A percentile compares a stretch with the other conserved stretches of the same genome.
Conservation (phyloP, 2,329 filamentous ascomycete species). For the Paramyrothecium sp. region DNA sequence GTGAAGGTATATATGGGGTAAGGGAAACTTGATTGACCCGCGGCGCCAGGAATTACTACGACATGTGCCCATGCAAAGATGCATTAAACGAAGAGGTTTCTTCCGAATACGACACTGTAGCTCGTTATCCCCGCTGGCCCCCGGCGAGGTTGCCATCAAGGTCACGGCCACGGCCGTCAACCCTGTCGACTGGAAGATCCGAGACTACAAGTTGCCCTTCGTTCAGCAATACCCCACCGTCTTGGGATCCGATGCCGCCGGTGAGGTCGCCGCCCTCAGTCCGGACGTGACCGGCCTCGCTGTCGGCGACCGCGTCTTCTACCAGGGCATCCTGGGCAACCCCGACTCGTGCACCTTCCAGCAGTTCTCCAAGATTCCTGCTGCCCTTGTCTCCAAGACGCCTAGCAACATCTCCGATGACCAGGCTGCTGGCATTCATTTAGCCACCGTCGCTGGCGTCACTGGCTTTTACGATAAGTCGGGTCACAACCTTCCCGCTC, state of each 20-base stretch:
- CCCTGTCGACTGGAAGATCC: slow-evolving; percentile 33
- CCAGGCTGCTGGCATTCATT: slow-evolving; percentile 15
- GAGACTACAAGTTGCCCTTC: slow-evolving; percentile 19
- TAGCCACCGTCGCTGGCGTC: slow-evolving; percentile 6
- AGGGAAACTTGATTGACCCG: no score
- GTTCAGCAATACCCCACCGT: slow-evolving; percentile 12
- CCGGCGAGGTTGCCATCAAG: slow-evolving; percentile 16
- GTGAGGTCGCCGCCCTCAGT: slow-evolving; percentile 5
- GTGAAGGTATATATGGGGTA: no score
- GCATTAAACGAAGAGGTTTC: no score
- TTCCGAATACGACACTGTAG: no score
- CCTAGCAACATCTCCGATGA: slow-evolving; percentile 26
- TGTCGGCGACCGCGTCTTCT: slow-evolving; percentile 23
- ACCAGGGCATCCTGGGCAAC: slow-evolving; percentile 29
- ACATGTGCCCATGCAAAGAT: no score
- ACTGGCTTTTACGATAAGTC: slow-evolving; percentile 1
- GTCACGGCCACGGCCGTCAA: slow-evolving; percentile 26
- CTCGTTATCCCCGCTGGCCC: slow-evolving; percentile 12
- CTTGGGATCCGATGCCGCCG: slow-evolving; percentile 13
- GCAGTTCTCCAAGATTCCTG: slow-evolving; percentile 32
- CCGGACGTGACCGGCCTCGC: slow-evolving; percentile 5
- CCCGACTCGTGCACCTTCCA: slow-evolving; percentile 30
- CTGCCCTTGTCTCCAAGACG: slow-evolving; percentile 26
- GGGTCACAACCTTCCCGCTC: slow-evolving; percentile 20
- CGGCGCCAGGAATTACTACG: no score